Conservation (phyloP, 225 moss, liverwort and hornwort genomes). For the Antitrichia curtipendula region DNA sequence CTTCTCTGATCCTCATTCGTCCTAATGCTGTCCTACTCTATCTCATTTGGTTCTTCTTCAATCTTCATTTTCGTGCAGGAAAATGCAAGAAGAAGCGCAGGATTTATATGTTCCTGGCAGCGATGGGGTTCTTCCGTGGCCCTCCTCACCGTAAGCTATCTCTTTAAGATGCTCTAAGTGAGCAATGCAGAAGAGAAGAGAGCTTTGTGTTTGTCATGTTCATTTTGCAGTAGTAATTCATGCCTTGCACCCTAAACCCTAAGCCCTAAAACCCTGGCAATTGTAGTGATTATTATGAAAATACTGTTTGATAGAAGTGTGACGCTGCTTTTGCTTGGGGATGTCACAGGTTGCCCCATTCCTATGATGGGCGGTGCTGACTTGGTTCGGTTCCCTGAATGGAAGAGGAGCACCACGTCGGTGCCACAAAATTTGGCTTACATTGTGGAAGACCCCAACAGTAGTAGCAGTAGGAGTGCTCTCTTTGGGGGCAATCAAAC, state of each 20-base stretch:
- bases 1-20: not conserved
- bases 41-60: not conserved
- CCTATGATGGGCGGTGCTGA: not conserved
- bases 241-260: not conserved
- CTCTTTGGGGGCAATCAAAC: not conserved
- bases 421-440: not conserved
- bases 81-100: not conserved
- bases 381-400: not conserved
- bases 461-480: not conserved
- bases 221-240: not conserved
- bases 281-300: not conserved
- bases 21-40: not conserved
- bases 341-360: not conserved
- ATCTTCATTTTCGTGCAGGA: not conserved
- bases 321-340: not conserved
- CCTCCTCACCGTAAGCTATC: not conserved
- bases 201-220: not conserved
- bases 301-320: not conserved
- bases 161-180: not conserved
- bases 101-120: not conserved
- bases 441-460: not conserved
- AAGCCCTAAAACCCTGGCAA: not conserved
- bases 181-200: not conserved
- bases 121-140: not conserved
- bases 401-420: not conserved